Evolutionary conservation across 495 filamentous ascomycete species (phyloP), one percentile per base, ranked within the genome.

Genomic region (Letharia lupina): DNA sequence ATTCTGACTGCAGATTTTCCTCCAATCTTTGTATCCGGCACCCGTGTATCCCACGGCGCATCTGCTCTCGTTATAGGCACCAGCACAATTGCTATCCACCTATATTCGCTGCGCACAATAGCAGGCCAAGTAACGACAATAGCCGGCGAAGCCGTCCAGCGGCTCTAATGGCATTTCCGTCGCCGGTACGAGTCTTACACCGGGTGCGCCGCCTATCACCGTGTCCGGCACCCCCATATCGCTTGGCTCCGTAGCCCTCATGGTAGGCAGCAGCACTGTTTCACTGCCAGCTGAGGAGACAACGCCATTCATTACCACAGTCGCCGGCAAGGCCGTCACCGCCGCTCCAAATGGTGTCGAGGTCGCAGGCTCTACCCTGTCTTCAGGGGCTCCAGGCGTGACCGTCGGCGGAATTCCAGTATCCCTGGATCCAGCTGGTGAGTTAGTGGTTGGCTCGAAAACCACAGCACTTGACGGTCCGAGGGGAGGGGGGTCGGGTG

Each of bases 181-280:
- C 23, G 60, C 31, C 28, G 39, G 60, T 42, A 61, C 33, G 42
- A 61, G 39, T n/a, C 41, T 61, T 16, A 61, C 39, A 16, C 63
- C 63, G 2, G 48, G 48, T 50, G 62, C 45, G 47, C 63, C 50
- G 10, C 31, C 47, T 40, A 39, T 45, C 42, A 65, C 63, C 20
- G 33, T 65, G 11, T 13, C 48, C 33, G 63, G 63, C 15, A 65
- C 33, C 28, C 45, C 50, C 10, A 42, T 65, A 39, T 65, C 63
- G 5, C 63, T 65, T 40, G 63, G 10, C 31, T n/a, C 12, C 16
- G 48, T 28, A 28, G 48, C 39, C 12, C 60, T 61, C 15, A 37
- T 61, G 23, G 37, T 40, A 61, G 60, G 37, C 60, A 61, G 23
- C 33, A 40, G 15, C 13, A 61, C 60, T 4, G 0, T 42, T 37